Percentiles rank a stretch among this genome's conserved stretches.
These are phyloP conservation scores for Neofusicoccum laricinum DNA, from an alignment of 2,329 filamentous ascomycete species.

Conservation along the genomic window DNA sequence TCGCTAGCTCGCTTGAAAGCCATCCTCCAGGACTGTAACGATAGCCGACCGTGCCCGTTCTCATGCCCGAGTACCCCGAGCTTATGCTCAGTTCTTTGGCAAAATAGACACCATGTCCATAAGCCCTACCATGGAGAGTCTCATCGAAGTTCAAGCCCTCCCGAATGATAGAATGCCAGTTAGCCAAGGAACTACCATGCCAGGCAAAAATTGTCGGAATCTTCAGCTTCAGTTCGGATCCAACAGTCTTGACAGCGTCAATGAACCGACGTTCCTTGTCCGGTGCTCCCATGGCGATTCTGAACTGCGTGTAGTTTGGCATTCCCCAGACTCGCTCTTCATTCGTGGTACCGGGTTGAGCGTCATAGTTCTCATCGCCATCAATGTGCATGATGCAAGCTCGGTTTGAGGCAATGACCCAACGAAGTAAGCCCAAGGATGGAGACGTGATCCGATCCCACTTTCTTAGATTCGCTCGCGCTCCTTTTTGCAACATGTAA, in stretches of 20 bases:
- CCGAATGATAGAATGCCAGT: constrained; percentile 90
- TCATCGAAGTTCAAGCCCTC: constrained; percentile 73
- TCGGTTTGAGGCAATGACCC: constrained; percentile 87
- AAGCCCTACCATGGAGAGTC: constrained; percentile 63
- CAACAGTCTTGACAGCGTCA: constrained; percentile 54
- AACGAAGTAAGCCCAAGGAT: constrained; percentile 68
- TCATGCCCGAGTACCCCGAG: constrained; percentile 43
- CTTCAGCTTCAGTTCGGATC: constrained; percentile 37
- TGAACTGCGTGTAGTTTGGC: constrained; percentile 71
- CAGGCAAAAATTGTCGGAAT: constrained; percentile 78
- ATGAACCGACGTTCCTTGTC: constrained; percentile 80
- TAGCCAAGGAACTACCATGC: constrained; percentile 73
- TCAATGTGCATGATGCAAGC: constrained; percentile 81
- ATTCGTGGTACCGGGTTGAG: constrained; percentile 25
- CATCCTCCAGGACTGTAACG: constrained; percentile 42
- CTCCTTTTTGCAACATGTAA: constrained; percentile 41
- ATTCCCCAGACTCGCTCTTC: constrained; percentile 62
- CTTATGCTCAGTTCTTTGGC: constrained; percentile 60
- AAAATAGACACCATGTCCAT: constrained; percentile 80
- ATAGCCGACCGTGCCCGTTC: too few relatives aligned
- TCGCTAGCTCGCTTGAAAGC: constrained; percentile 64
- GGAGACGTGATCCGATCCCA: constrained; percentile 65
- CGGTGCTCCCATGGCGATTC: constrained; percentile 85
- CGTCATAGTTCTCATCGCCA: constrained; percentile 23
- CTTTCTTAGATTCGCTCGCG: constrained; percentile 36